Evolutionary conservation across 768 basidiomycete species (phyloP), one percentile per base, ranked within the genome.

Genomic region (Amanita rubescens): DNA sequence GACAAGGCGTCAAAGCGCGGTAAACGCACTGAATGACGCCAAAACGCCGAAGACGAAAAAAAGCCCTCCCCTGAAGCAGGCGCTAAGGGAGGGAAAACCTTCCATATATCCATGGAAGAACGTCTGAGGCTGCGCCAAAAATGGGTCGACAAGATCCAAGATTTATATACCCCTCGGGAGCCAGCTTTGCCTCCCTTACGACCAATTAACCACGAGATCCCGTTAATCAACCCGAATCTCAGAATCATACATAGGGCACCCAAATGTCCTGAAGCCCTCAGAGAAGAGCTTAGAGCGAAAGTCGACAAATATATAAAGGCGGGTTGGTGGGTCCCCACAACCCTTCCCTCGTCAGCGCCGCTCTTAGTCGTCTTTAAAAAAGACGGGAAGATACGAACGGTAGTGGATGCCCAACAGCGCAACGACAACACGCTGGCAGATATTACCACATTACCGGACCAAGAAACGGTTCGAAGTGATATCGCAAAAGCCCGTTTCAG

Each of bases 361-460:
- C 24, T 50, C 1, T 19, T 50, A 19, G 24, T 37, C 2, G 24
- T 72, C 0, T 59, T 59, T 0, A 75, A 74, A 57, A 70, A 69
- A 30, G 59, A 67, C 41, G 65, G 62, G 0, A 53, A 46, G 11
- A 49, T 76, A 6, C 46, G 72, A 0, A 73, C 70, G 0, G 67
- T 70, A 0, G 43, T 75, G 0, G 73, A 75, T 51, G 59, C 56
- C 2, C 47, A 69, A 5, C 62, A 72, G 42, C 53, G 66, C 0
- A 77, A 76, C 53, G 63, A 69, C 1, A 76, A 78, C 54, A 78
- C 70, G 0, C 17, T 68, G 0, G 67, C 71, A 48, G 70, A 72
- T 46, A 62, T 71, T 0, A 72, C 72, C 0, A 75, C n/a, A 1
- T 10, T 45, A 22, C 43, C 43, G 11, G 43, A 45, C 5, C 43